These are phyloP conservation scores for Yueomyces sinensis DNA, from an alignment of 805 yeast species.

Conservation along the genomic window DNA sequence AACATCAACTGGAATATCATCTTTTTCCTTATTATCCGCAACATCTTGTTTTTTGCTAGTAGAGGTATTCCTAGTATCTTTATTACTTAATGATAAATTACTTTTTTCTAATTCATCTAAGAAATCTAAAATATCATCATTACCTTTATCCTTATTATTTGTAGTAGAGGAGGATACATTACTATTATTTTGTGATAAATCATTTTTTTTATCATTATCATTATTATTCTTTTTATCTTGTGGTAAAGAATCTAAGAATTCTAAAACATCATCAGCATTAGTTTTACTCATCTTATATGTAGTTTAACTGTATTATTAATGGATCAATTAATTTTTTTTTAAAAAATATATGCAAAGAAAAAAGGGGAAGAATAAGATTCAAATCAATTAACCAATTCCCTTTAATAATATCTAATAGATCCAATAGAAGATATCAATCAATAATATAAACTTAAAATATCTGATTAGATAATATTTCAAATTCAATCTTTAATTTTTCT, in stretches of 20 bases:
- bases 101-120: slow-evolving; percentile 59
- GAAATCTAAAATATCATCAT: slow-evolving; percentile 30
- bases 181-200: slow-evolving; percentile 9
- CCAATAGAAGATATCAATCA: too few relatives aligned
- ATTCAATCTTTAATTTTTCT: too few relatives aligned
- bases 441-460: too few relatives aligned
- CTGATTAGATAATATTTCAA: too few relatives aligned
- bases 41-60: slow-evolving; percentile 5
- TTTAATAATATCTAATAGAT: too few relatives aligned
- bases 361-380: too few relatives aligned
- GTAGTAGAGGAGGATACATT: slow-evolving; percentile 26
- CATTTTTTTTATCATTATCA: slow-evolving; percentile 25
- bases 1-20: slow-evolving; percentile 7
- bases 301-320: too few relatives aligned
- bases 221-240: slow-evolving; percentile 26
- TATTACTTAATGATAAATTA: slow-evolving; percentile 26
- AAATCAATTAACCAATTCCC: too few relatives aligned
- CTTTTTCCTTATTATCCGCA: slow-evolving; percentile 5
- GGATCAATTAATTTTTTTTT: too few relatives aligned
- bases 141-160: slow-evolving; percentile 24
- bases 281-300: slow-evolving; percentile 21
- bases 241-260: slow-evolving; percentile 69
- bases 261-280: slow-evolving; percentile 65
- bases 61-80: slow-evolving; percentile 2
- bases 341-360: too few relatives aligned